Conservation (phyloP, 345 rosid genomes). For the Eucalyptus cladocalyx region DNA sequence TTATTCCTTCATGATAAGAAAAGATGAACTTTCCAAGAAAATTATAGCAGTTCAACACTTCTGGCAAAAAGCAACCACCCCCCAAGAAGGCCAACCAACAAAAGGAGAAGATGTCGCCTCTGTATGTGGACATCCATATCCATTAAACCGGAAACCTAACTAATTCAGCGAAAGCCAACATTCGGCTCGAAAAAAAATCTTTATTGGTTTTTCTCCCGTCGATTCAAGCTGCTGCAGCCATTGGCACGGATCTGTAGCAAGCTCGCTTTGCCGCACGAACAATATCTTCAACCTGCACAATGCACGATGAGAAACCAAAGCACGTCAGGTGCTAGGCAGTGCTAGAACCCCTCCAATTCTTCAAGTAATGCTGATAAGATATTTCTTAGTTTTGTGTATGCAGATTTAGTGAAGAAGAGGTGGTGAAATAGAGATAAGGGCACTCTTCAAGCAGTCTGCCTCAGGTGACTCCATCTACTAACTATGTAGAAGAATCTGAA, state of each 20-base stretch:
- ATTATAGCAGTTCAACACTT: background rate
- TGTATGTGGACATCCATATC: background rate
- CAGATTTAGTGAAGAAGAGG: background rate
- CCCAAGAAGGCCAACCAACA: background rate
- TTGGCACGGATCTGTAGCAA: conserved; percentile 49
- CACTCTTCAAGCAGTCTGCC: background rate
- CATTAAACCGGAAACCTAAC: background rate
- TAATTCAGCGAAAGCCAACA: background rate
- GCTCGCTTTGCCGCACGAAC: conserved; percentile 76
- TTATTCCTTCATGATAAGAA: background rate
- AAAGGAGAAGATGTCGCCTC: background rate
- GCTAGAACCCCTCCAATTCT: background rate
- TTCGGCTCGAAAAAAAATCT: background rate
- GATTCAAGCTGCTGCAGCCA: background rate
- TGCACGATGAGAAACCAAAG: background rate
- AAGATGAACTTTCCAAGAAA: background rate
- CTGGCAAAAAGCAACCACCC: background rate
- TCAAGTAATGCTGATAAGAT: background rate
- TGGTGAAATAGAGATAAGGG: background rate
- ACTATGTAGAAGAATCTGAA: background rate
- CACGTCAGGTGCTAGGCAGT: background rate
- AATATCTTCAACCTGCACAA: conserved; percentile 56
- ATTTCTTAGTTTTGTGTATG: background rate
- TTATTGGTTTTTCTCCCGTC: background rate
- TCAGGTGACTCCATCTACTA: background rate